A percentile compares a stretch with the other conserved stretches of the same genome.
Conservation (phyloP, 495 filamentous ascomycete genomes). For the Aspergillus leporis region DNA sequence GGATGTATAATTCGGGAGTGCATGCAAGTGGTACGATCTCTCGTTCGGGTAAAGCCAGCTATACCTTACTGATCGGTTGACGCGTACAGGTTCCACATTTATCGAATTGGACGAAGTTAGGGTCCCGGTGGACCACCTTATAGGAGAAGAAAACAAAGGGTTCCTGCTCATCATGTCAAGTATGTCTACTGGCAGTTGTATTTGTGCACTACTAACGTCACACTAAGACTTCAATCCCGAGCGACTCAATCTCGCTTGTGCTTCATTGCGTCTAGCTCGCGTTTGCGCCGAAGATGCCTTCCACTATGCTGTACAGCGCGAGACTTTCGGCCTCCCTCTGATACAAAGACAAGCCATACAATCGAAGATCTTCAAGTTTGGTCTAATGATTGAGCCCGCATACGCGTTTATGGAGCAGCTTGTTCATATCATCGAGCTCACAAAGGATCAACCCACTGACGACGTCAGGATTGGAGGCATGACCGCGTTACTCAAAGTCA, state of each 20-base stretch:
- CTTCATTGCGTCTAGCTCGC: constrained; percentile 44
- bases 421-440: constrained; percentile 45
- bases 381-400: constrained; percentile 49
- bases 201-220: not conserved
- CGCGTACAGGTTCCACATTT: constrained; percentile 42
- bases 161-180: constrained; percentile 53
- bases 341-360: constrained; percentile 49
- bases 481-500: constrained; percentile 53
- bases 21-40: constrained; percentile 38
- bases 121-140: constrained; percentile 44
- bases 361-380: constrained; percentile 50
- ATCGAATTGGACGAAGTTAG: constrained; percentile 49
- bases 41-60: not conserved
- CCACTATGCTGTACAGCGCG: constrained; percentile 47
- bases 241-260: constrained; percentile 42
- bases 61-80: not conserved
- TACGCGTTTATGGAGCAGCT: constrained; percentile 52
- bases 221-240: constrained; percentile 49
- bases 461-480: constrained; percentile 49
- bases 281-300: constrained; percentile 51
- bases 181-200: constrained; percentile 16
- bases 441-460: constrained; percentile 33
- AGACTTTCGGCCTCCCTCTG: constrained; percentile 50
- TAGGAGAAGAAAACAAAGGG: constrained; percentile 49
- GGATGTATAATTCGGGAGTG: constrained; percentile 74